These are phyloP conservation scores for Hirsutella thompsonii DNA, from an alignment of 2,329 filamentous ascomycete genomes.

Conservation along the genomic window DNA sequence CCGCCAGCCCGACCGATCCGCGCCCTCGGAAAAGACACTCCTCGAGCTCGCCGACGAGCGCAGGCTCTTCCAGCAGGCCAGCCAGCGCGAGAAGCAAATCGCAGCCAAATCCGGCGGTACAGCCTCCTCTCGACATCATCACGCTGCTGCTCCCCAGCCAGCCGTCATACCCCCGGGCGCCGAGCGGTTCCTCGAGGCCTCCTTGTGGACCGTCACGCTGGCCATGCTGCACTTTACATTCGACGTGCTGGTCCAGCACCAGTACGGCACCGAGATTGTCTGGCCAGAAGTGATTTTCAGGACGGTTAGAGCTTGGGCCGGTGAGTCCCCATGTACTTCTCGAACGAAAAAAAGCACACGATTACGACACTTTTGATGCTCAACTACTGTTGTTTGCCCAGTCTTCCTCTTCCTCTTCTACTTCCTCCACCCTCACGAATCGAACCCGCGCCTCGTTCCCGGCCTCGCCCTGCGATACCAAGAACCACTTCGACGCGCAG, in stretches of 20 bases:
- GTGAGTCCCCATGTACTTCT: constrained; percentile 19
- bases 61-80: constrained; percentile 40
- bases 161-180: constrained; percentile 25
- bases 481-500: constrained; percentile 33
- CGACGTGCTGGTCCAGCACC: constrained; percentile 66
- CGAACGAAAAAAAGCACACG: not conserved
- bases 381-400: constrained; percentile 12
- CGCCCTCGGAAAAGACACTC: constrained; percentile 51
- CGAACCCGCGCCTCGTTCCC: constrained; percentile 36
- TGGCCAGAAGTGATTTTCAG: constrained; percentile 44
- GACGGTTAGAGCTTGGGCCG: constrained; percentile 36
- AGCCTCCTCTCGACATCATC: too few species aligned
- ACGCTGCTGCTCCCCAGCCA: constrained; percentile 8
- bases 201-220: constrained; percentile 49
- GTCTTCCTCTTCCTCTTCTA: constrained; percentile 44
- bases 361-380: not conserved
- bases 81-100: constrained; percentile 21
- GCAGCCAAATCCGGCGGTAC: too few species aligned
- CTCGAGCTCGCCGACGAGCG: constrained; percentile 58
- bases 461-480: constrained; percentile 33
- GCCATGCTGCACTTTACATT: constrained; percentile 65
- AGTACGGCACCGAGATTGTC: constrained; percentile 56
- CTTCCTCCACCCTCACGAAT: constrained; percentile 38
- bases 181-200: constrained; percentile 40
- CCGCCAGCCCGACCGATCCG: constrained; percentile 55